These are phyloP conservation scores for Brassica cretica DNA, from an alignment of 345 rosid species.

Conservation along the genomic window DNA sequence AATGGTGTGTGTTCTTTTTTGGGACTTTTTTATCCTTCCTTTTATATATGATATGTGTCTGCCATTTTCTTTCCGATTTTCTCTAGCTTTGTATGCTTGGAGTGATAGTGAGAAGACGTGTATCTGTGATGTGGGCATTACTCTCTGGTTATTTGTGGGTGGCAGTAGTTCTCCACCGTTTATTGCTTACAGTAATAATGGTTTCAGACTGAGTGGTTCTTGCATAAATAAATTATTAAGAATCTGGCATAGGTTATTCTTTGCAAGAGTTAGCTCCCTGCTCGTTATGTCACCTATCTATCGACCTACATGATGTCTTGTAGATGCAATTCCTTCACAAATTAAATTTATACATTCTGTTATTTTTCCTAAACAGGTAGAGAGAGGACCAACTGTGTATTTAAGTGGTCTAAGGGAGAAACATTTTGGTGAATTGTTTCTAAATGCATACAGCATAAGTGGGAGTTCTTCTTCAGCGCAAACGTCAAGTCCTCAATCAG, in stretches of 20 bases:
- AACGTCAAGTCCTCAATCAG: conserved; percentile 38
- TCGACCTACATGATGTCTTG: conserved; percentile 10
- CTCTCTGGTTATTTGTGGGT: conserved; percentile 14
- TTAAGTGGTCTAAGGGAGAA: conserved; percentile 92
- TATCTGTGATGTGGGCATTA: conserved; percentile 18
- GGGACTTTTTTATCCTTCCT: background rate
- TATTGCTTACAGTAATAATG: conserved; percentile 3
- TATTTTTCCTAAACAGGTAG: conserved; percentile 61
- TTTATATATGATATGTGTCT: conserved; percentile 6
- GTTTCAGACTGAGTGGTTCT: conserved; percentile 19
- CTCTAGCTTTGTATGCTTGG: conserved; percentile 19
- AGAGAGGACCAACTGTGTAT: conserved; percentile 78
- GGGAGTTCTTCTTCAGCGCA: conserved; percentile 44
- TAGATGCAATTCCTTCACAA: conserved; percentile 19
- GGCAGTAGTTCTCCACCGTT: conserved; percentile 12
- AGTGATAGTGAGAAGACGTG: conserved; percentile 19
- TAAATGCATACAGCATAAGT: conserved; percentile 60
- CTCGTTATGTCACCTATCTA: conserved; percentile 8
- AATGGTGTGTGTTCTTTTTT: conserved; percentile 56
- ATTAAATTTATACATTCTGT: conserved; percentile 11
- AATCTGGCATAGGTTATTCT: conserved; percentile 9
- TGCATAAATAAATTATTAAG: background rate
- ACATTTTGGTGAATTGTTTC: conserved; percentile 87
- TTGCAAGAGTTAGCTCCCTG: conserved; percentile 9
- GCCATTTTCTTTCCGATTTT: conserved; percentile 9